These are phyloP conservation scores for Yamadazyma olivae DNA, from an alignment of 805 yeast genomes.

Conservation along the genomic window DNA sequence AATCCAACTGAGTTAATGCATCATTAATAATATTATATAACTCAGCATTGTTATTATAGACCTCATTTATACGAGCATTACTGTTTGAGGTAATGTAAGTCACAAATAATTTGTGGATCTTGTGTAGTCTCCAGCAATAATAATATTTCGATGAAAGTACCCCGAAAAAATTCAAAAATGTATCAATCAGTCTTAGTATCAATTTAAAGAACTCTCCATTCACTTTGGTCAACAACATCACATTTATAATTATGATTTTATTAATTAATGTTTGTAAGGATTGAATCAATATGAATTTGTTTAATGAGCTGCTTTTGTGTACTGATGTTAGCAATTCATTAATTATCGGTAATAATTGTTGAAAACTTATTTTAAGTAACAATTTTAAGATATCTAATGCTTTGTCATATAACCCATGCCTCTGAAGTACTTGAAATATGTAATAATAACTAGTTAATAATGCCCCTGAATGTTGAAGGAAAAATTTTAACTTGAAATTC, in stretches of 20 bases:
- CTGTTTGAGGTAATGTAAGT: slow-evolving; percentile 1
- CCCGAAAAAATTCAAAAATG: slow-evolving; percentile 3
- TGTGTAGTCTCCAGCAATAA: slow-evolving; percentile 9
- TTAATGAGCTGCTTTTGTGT: too few relatives aligned
- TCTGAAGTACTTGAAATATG: slow-evolving; percentile 2
- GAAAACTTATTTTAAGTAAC: slow-evolving; percentile 2
- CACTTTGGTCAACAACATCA: slow-evolving; percentile 13
- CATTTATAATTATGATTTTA: slow-evolving; percentile 26
- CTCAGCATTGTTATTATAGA: neutral
- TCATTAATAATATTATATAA: neutral
- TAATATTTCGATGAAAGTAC: slow-evolving; percentile 3
- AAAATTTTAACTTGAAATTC: slow-evolving; percentile 6
- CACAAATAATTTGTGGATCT: slow-evolving; percentile 5
- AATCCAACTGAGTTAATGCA: slow-evolving; percentile 6
- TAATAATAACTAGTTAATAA: slow-evolving; percentile 3
- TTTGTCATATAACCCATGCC: neutral
- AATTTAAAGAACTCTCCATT: slow-evolving; percentile 1
- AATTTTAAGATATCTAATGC: slow-evolving; percentile 2
- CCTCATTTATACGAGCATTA: neutral
- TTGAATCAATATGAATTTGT: slow-evolving; percentile 15
- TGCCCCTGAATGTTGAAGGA: slow-evolving; percentile 3
- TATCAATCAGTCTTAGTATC: slow-evolving; percentile 1
- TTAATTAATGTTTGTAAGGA: slow-evolving; percentile 34
- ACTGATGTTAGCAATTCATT: too few relatives aligned
- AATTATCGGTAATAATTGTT: slow-evolving; percentile 2